Conservation (phyloP, 2,329 filamentous ascomycete genomes). For the Cordyceps sp. region DNA sequence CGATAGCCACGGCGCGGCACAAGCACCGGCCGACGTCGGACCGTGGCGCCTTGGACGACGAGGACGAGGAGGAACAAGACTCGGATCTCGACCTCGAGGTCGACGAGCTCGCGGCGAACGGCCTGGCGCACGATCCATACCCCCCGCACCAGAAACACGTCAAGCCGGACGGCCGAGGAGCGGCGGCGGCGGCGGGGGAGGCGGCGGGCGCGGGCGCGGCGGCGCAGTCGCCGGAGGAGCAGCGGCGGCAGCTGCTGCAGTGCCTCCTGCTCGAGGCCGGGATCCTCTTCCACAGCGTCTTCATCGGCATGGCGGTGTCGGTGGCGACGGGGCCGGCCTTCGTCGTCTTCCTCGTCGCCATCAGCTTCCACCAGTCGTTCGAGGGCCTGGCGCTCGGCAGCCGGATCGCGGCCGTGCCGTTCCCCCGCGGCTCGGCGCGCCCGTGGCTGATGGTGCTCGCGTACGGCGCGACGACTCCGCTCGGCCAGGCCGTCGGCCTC, state of each 20-base stretch:
- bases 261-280: slow-evolving; percentile 68
- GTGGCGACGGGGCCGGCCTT: slow-evolving; percentile 69
- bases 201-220: slow-evolving; percentile 7
- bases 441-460: slow-evolving; percentile 74
- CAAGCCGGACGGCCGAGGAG: slow-evolving; percentile 6
- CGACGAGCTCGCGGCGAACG: slow-evolving; percentile 44
- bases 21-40: no score
- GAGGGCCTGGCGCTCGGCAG: slow-evolving; percentile 76
- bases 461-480: slow-evolving; percentile 61
- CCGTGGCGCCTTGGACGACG: slow-evolving; percentile 13
- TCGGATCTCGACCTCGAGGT: slow-evolving; percentile 43
- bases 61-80: slow-evolving; percentile 23
- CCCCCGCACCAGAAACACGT: no score
- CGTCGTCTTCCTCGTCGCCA: slow-evolving; percentile 63
- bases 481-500: slow-evolving; percentile 72
- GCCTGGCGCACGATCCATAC: slow-evolving; percentile 9
- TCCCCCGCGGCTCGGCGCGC: slow-evolving; percentile 53
- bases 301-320: slow-evolving; percentile 75
- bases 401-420: slow-evolving; percentile 70
- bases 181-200: slow-evolving; percentile 1
- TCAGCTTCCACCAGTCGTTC: slow-evolving; percentile 76
- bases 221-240: slow-evolving; percentile 32
- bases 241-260: slow-evolving; percentile 54
- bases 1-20: slow-evolving; percentile 3
- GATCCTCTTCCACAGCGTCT: slow-evolving; percentile 72